Evolutionary conservation across 352 stramenopile genomes (phyloP).

Genomic region (Elongisporangium undulatum): DNA sequence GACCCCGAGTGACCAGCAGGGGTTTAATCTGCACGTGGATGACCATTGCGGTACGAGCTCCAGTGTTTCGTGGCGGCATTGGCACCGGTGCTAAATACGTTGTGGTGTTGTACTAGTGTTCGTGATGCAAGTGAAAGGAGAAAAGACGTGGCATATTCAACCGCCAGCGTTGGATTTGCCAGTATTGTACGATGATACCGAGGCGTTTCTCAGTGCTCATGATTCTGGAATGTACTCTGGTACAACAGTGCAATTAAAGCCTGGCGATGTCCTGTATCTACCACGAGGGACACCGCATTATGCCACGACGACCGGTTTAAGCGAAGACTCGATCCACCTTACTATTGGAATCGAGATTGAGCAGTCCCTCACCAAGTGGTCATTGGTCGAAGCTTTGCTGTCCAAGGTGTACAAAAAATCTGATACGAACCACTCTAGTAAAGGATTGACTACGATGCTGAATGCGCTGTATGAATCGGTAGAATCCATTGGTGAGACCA

Average conservation of each 20-base stretch:
- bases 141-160: slow-evolving; percentile 22
- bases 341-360: slow-evolving; percentile 35
- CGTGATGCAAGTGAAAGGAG: slow-evolving; percentile 23
- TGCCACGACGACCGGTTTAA: slow-evolving; percentile 17
- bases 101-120: slow-evolving; percentile 16
- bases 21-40: slow-evolving; percentile 25
- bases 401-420: not conserved
- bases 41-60: slow-evolving; percentile 23
- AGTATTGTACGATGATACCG: slow-evolving; percentile 18
- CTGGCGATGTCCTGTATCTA: slow-evolving; percentile 25
- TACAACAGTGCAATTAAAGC: slow-evolving; percentile 7
- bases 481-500: not conserved
- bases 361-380: slow-evolving; percentile 9
- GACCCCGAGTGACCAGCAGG: slow-evolving; percentile 22
- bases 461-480: not conserved
- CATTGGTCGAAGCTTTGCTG: not conserved
- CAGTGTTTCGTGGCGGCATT: not conserved
- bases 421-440: not conserved
- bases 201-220: not conserved
- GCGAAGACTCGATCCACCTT: slow-evolving; percentile 25
- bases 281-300: slow-evolving; percentile 27
- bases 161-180: slow-evolving; percentile 9
- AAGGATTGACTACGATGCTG: not conserved
- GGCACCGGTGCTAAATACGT: not conserved
- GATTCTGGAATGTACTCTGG: not conserved